phyloP scores from a whole-genome alignment of 805 yeast species.

The Lipomyces mesembrius region DNA sequence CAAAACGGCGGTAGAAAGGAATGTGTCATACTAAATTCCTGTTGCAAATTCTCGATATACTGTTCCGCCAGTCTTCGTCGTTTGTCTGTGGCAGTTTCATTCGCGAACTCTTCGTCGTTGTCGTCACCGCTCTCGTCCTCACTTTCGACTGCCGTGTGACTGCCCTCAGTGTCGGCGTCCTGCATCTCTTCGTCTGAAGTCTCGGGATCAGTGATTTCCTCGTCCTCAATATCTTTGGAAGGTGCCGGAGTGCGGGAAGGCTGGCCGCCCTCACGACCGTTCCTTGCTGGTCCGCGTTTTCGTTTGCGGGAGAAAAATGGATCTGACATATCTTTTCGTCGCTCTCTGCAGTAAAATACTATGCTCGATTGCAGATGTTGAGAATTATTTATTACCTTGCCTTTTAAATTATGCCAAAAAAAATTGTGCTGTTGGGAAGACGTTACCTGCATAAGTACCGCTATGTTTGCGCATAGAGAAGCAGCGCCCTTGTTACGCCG shows the following conservation, averaged over 20 bases:
- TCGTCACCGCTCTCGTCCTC: conserved; percentile 53
- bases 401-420: background rate
- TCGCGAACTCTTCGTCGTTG: conserved; percentile 47
- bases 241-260: conserved; percentile 3
- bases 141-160: conserved; percentile 38
- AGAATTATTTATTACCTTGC: background rate
- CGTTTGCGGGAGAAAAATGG: conserved; percentile 37
- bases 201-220: conserved; percentile 38
- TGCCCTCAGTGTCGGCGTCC: conserved; percentile 30
- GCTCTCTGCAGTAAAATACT: background rate
- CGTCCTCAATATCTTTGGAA: conserved; percentile 31
- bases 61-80: conserved; percentile 93
- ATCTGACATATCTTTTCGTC: conserved; percentile 27
- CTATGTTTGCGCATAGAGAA: background rate
- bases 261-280: conserved; percentile 9
- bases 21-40: conserved; percentile 48
- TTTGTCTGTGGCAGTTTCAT: conserved; percentile 88
- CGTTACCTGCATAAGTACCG: conserved; percentile 5
- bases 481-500: background rate
- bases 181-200: conserved; percentile 26
- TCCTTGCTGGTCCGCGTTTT: conserved; percentile 20
- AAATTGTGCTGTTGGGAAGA: conserved; percentile 4
- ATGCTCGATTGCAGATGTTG: background rate
- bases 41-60: conserved; percentile 77
- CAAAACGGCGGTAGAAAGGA: background rate